Percentiles rank a stretch among this genome's conserved stretches.
These are phyloP conservation scores for Cardamine chenopodiifolia DNA, from an alignment of 345 rosid genomes.

Conservation along the genomic window DNA sequence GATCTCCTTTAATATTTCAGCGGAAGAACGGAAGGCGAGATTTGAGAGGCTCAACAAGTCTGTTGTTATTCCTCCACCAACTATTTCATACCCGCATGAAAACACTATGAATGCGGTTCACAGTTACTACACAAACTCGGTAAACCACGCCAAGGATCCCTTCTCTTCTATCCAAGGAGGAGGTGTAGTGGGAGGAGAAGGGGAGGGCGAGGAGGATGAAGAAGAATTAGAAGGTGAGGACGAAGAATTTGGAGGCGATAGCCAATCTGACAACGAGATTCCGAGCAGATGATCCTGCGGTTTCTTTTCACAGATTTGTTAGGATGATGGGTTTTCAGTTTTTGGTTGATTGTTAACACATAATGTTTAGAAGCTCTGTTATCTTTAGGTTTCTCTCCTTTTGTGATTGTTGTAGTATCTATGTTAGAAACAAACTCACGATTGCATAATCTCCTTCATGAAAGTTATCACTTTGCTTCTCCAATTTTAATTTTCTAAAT, in stretches of 20 bases:
- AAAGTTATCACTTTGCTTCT: slow-evolving; percentile 21
- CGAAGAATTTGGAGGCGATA: slow-evolving; percentile 39
- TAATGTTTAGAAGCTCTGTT: slow-evolving; percentile 30
- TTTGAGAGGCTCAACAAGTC: slow-evolving; percentile 44
- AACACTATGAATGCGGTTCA: slow-evolving; percentile 31
- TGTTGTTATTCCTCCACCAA: slow-evolving; percentile 28
- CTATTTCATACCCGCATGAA: slow-evolving; percentile 27
- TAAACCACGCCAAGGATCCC: slow-evolving; percentile 33
- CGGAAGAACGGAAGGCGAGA: slow-evolving; percentile 44
- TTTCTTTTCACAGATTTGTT: slow-evolving; percentile 33
- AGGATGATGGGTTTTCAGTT: slow-evolving; percentile 32
- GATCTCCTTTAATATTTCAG: slow-evolving; percentile 40
- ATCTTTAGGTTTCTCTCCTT: slow-evolving; percentile 27
- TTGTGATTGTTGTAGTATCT: slow-evolving; percentile 43
- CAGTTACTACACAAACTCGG: slow-evolving; percentile 39
- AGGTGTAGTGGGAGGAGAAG: slow-evolving; percentile 8
- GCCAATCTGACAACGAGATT: slow-evolving; percentile 45
- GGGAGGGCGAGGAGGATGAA: slow-evolving; percentile 25
- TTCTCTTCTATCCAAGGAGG: slow-evolving; percentile 37
- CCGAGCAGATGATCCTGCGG: slow-evolving; percentile 35
- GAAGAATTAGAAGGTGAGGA: slow-evolving; percentile 39
- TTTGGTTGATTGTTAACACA: slow-evolving; percentile 40
- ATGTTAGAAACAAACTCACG: slow-evolving; percentile 24
- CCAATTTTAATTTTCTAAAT: not conserved
- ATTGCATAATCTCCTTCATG: slow-evolving; percentile 30